Percentiles rank a stretch among this genome's conserved stretches.
Evolutionary conservation across 2,329 filamentous ascomycete species (phyloP).

Genomic region (Endocalyx cinctus): DNA sequence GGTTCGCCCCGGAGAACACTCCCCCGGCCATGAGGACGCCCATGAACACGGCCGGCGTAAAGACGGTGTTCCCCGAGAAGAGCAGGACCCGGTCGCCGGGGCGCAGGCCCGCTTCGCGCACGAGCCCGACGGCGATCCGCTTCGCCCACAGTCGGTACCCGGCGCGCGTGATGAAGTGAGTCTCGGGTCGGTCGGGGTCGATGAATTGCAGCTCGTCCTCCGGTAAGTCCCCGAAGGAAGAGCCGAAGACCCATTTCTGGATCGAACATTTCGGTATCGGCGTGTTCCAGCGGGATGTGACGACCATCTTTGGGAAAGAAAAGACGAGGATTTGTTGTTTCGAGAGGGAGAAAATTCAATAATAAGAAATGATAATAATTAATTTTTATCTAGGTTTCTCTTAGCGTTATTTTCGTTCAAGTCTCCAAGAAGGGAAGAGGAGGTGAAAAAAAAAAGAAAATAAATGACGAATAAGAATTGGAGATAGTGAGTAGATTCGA

Average conservation of each 20-base stretch:
- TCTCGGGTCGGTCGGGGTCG: constrained; percentile 63
- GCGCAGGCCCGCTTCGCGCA: constrained; percentile 58
- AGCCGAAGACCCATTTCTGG: constrained; percentile 52
- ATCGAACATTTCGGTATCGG: constrained; percentile 45
- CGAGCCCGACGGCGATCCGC: constrained; percentile 65
- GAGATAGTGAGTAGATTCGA: too few relatives aligned
- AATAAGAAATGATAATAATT: too few relatives aligned
- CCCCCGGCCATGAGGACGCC: constrained; percentile 74
- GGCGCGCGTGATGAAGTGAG: constrained; percentile 58
- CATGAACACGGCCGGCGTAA: constrained; percentile 66
- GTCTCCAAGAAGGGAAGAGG: too few relatives aligned
- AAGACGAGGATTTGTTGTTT: too few relatives aligned
- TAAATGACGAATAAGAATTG: too few relatives aligned
- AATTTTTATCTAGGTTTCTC: too few relatives aligned
- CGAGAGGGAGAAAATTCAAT: too few relatives aligned
- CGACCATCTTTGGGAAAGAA: too few relatives aligned
- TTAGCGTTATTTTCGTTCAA: too few relatives aligned
- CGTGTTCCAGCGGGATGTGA: constrained; percentile 42
- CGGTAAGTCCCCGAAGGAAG: constrained; percentile 37
- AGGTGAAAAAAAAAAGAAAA: too few relatives aligned
- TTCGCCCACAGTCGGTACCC: constrained; percentile 68
- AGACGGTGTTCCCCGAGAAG: constrained; percentile 69
- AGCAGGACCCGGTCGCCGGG: constrained; percentile 67
- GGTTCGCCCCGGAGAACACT: constrained; percentile 73
- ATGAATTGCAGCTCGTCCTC: constrained; percentile 49